Evolutionary conservation across 768 basidiomycete species (phyloP).

Genomic region (Termitomyces bulborhizus): DNA sequence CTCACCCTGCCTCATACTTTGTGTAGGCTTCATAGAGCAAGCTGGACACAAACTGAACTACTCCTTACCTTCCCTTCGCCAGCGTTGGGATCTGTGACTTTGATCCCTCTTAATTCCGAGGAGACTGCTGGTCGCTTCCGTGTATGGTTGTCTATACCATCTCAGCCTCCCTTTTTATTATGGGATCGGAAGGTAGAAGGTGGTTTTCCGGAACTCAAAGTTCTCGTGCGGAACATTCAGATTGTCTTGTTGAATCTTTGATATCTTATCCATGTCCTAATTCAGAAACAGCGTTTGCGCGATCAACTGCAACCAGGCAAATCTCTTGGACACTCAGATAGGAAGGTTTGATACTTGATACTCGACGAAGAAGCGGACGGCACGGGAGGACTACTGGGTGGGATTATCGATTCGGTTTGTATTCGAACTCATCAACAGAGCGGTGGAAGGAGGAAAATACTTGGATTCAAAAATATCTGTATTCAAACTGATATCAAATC

Average conservation of each 20-base stretch:
- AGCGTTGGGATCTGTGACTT: constrained; percentile 52
- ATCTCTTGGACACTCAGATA: constrained; percentile 87
- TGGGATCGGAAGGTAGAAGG: constrained; percentile 93
- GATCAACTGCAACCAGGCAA: constrained; percentile 77
- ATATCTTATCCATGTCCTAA: background rate
- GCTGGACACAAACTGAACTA: constrained; percentile 91
- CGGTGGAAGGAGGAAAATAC: background rate
- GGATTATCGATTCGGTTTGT: background rate
- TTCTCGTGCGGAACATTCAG: constrained; percentile 40
- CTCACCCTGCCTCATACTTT: constrained; percentile 2
- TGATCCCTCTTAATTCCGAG: constrained; percentile 70
- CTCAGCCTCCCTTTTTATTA: constrained; percentile 39
- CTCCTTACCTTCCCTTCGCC: constrained; percentile 89
- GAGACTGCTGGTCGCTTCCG: constrained; percentile 90
- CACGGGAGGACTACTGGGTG: background rate
- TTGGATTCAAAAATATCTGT: background rate
- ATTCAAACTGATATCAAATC: background rate
- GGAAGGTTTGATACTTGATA: constrained; percentile 20
- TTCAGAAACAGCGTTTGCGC: constrained; percentile 83
- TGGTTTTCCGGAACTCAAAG: constrained; percentile 88
- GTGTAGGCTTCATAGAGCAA: constrained; percentile 82
- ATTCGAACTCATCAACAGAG: background rate
- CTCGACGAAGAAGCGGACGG: background rate
- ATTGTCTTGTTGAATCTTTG: background rate
- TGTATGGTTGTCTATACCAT: constrained; percentile 64